Percentiles rank a stretch among this genome's conserved stretches.
phyloP scores from a whole-genome alignment of 148 eudicot species.

The Mesembryanthemum crystallinum region DNA sequence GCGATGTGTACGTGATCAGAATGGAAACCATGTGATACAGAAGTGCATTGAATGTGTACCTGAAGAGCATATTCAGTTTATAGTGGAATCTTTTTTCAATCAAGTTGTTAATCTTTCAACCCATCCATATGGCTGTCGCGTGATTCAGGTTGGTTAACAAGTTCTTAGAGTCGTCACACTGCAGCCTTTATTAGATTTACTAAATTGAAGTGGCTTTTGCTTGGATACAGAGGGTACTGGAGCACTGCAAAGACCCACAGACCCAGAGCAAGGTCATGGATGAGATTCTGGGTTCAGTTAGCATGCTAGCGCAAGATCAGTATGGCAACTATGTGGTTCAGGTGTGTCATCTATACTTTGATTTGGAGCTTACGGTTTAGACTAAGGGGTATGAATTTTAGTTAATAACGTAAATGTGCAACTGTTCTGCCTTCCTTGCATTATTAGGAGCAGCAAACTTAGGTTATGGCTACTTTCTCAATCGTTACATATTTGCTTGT shows the following conservation, averaged over 20 bases:
- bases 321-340: conserved; percentile 98
- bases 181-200: neutral
- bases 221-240: conserved; percentile 74
- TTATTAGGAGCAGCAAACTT: neutral
- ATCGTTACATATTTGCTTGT: neutral
- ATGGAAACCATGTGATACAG: conserved; percentile 97
- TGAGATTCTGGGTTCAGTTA: conserved; percentile 81
- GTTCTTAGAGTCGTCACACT: conserved; percentile 6
- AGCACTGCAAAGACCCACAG: conserved; percentile 73
- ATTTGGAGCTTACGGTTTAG: neutral
- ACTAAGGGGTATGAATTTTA: neutral
- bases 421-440: neutral
- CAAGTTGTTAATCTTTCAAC: conserved; percentile 97
- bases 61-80: conserved; percentile 87
- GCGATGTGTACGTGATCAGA: conserved; percentile 99
- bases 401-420: neutral
- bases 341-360: conserved; percentile 44
- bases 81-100: conserved; percentile 75
- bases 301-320: conserved; percentile 97
- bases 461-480: too few species aligned
- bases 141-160: conserved; percentile 65
- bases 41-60: conserved; percentile 99
- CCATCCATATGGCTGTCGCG: conserved; percentile 99
- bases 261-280: conserved; percentile 95
- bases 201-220: neutral